Evolutionary conservation across 352 stramenopile species (phyloP).

Genomic region (Globisporangium spinosum): DNA sequence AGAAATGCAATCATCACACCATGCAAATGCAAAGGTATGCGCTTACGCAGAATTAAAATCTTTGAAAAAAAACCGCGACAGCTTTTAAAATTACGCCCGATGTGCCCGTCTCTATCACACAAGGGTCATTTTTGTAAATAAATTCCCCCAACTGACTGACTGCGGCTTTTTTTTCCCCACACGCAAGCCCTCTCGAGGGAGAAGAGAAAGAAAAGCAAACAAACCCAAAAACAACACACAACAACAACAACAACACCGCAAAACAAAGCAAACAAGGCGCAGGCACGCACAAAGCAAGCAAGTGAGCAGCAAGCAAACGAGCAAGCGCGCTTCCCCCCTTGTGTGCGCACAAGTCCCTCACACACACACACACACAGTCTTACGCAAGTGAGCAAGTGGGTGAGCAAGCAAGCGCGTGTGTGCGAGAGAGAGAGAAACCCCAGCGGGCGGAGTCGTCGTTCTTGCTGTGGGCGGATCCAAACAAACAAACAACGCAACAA

Average conservation of each 20-base stretch:
- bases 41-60: not conserved
- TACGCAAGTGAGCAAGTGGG: not conserved
- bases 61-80: constrained; percentile 2
- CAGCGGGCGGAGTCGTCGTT: constrained; percentile 23
- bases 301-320: constrained; percentile 2
- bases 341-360: not conserved
- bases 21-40: not conserved
- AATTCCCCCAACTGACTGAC: constrained; percentile 4
- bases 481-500: not conserved
- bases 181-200: not conserved
- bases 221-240: constrained; percentile 3
- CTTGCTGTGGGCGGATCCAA: constrained; percentile 21
- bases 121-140: constrained; percentile 1
- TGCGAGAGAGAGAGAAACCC: constrained; percentile 12
- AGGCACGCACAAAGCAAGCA: not conserved
- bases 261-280: not conserved
- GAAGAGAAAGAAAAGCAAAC: constrained; percentile 8
- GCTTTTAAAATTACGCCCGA: not conserved
- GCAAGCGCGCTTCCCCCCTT: not conserved
- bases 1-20: no score
- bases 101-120: not conserved
- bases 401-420: not conserved
- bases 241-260: not conserved
- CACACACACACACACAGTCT: not conserved
- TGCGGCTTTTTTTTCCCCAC: not conserved